Conservation (phyloP, 2,329 filamentous ascomycete genomes). For the Aquanectria penicillioides region DNA sequence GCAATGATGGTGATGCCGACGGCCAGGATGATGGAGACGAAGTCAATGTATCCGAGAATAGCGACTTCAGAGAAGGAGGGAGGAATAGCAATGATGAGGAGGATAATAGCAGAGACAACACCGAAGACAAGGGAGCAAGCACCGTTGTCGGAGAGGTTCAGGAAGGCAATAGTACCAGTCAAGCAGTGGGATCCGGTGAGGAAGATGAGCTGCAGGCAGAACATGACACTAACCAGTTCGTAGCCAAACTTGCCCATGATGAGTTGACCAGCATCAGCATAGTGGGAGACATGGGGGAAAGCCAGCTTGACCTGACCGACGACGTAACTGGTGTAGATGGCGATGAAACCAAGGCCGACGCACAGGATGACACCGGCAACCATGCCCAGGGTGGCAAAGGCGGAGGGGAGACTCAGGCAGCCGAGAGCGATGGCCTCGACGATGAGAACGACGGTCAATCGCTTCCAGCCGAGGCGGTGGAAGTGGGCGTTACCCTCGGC, state of each 20-base stretch:
- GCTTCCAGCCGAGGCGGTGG: constrained; percentile 26
- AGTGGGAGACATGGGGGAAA: constrained; percentile 66
- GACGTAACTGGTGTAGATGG: constrained; percentile 26
- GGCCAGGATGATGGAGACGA: constrained; percentile 63
- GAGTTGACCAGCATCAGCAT: constrained; percentile 70
- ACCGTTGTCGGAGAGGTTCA: constrained; percentile 47
- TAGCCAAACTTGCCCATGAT: constrained; percentile 65
- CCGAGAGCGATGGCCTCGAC: constrained; percentile 25
- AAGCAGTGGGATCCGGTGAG: constrained; percentile 72
- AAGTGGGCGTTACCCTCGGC: constrained; percentile 21
- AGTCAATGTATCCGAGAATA: constrained; percentile 49
- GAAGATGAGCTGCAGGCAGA: constrained; percentile 67
- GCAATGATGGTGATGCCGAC: constrained; percentile 53
- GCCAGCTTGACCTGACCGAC: constrained; percentile 47
- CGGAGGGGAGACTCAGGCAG: constrained; percentile 11
- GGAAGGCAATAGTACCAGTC: constrained; percentile 71
- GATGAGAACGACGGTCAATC: constrained; percentile 21
- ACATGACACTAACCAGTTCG: constrained; percentile 55
- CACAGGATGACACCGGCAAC: constrained; percentile 25
- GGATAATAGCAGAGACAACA: constrained; percentile 50
- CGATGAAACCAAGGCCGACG: constrained; percentile 25
- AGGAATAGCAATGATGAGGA: constrained; percentile 51
- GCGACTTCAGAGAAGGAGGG: constrained; percentile 52
- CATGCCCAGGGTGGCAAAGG: constrained; percentile 21
- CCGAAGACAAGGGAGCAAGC: constrained; percentile 41